phyloP scores from a whole-genome alignment of 768 basidiomycete species.

The Calocybe gangraenosa region DNA sequence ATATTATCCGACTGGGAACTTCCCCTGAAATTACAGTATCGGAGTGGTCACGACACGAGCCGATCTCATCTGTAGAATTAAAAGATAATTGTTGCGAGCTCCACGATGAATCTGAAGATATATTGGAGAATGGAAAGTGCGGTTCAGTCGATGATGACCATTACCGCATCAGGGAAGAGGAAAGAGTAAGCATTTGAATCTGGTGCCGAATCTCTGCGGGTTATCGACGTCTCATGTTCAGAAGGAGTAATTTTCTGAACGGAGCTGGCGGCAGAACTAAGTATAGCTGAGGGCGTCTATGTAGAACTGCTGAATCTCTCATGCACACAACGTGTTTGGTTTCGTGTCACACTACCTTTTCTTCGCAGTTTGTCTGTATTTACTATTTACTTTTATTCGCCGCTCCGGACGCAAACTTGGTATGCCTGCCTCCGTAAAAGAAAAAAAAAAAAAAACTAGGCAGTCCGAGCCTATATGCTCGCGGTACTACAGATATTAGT shows the following conservation, averaged over 20 bases:
- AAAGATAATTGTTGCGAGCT: conserved; percentile 19
- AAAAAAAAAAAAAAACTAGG: no score
- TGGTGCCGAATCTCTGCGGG: conserved; percentile 24
- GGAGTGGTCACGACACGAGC: conserved; percentile 25
- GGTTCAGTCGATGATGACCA: conserved; percentile 23
- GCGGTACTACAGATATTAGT: no score
- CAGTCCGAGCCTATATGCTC: no score
- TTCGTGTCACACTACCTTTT: no score
- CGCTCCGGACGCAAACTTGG: no score
- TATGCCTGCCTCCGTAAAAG: no score
- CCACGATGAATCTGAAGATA: conserved; percentile 33
- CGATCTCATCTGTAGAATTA: conserved; percentile 28
- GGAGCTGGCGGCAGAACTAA: conserved; percentile 14
- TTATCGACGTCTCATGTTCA: conserved; percentile 17
- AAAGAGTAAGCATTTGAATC: conserved; percentile 19
- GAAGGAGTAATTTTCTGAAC: conserved; percentile 21
- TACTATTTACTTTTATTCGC: not conserved
- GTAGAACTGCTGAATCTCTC: conserved; percentile 15
- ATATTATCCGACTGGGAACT: conserved; percentile 10
- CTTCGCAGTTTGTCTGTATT: conserved; percentile 7
- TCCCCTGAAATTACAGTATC: conserved; percentile 8
- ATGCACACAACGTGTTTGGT: conserved; percentile 16
- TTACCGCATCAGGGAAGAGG: conserved; percentile 25
- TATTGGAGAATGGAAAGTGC: conserved; percentile 20
- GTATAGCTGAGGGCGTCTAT: conserved; percentile 16